Conservation (phyloP, 176 grass and related monocot species). For the Bothriochloa decipiens region DNA sequence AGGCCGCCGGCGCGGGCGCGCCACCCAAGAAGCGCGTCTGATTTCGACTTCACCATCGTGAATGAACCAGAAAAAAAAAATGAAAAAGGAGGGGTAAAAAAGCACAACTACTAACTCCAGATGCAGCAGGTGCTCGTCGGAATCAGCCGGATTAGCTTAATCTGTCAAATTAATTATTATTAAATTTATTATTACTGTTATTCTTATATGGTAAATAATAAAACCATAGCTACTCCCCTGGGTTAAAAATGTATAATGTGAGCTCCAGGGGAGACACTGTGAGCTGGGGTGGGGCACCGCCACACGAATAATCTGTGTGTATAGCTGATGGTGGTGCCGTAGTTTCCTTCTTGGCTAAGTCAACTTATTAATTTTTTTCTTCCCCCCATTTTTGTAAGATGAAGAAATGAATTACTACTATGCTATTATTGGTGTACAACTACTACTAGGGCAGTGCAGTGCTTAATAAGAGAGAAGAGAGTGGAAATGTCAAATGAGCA, state of each 20-base stretch:
- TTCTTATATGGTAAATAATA: conserved; percentile 44
- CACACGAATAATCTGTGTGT: conserved; percentile 17
- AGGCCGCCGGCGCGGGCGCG: neutral
- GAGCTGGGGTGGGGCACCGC: neutral
- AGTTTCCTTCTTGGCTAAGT: neutral
- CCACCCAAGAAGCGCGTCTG: neutral
- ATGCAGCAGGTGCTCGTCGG: neutral
- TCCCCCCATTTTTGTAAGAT: conserved; percentile 27
- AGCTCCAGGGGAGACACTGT: conserved; percentile 16
- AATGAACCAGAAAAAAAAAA: too few relatives aligned
- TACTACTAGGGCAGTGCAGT: neutral
- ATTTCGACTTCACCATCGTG: neutral
- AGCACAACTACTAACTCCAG: conserved; percentile 43
- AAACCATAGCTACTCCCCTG: conserved; percentile 26
- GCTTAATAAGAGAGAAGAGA: too few relatives aligned
- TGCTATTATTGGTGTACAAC: neutral
- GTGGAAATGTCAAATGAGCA: too few relatives aligned
- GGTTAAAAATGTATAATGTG: conserved; percentile 37
- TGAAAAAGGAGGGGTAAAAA: neutral
- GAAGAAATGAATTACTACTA: neutral
- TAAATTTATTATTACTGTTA: neutral
- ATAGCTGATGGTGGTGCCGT: conserved; percentile 18
- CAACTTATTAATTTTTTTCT: conserved; percentile 28
- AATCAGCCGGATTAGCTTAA: conserved; percentile 33
- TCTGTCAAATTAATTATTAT: conserved; percentile 44